Conservation (phyloP, 495 filamentous ascomycete species). For the Penicillium roqueforti region DNA sequence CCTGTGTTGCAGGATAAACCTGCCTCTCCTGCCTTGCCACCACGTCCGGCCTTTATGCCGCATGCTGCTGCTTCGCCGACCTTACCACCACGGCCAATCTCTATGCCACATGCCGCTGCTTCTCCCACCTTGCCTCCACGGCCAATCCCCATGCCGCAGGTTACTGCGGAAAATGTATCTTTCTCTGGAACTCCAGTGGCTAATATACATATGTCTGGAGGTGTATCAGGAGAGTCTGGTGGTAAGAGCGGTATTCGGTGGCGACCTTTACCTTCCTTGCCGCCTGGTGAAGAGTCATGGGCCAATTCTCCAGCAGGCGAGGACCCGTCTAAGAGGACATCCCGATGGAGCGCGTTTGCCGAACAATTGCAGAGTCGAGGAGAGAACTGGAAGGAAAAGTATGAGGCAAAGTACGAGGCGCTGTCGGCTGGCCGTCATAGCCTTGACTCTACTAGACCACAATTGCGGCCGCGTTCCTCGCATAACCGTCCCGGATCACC, state of each 20-base stretch:
- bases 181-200: constrained; percentile 17
- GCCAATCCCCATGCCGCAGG: constrained; percentile 16
- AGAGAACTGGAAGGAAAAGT: constrained; percentile 24
- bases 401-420: constrained; percentile 22
- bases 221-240: not conserved
- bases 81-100: not conserved
- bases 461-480: constrained; percentile 30
- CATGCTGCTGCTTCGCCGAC: not conserved
- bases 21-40: constrained; percentile 15
- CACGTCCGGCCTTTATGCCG: constrained; percentile 16
- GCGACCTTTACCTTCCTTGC: constrained; percentile 32
- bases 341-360: constrained; percentile 36
- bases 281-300: constrained; percentile 24
- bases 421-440: constrained; percentile 28
- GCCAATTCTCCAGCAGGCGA: constrained; percentile 6
- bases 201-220: constrained; percentile 2
- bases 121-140: constrained; percentile 15
- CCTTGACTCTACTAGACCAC: constrained; percentile 33
- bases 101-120: not conserved
- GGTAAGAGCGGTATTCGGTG: constrained; percentile 8
- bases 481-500: constrained; percentile 24
- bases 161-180: constrained; percentile 25
- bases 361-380: constrained; percentile 23
- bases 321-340: constrained; percentile 16
- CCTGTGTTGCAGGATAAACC: constrained; percentile 3